Conservation (phyloP, 1,284 basidiomycete species). For the Leccinum griseonigrum region DNA sequence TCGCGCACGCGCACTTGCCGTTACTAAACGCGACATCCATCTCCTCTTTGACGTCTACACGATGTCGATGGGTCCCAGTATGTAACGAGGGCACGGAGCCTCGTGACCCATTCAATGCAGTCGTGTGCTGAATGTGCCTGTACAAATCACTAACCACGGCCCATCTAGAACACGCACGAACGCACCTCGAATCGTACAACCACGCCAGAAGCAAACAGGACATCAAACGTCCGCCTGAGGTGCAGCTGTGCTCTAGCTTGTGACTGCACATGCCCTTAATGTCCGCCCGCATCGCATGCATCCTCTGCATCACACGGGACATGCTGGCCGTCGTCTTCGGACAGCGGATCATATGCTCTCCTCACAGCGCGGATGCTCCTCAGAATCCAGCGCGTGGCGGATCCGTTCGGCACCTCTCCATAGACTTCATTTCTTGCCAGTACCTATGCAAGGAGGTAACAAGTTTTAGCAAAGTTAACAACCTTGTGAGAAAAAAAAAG, state of each 20-base stretch:
- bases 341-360: conserved; percentile 48
- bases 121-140: conserved; percentile 62
- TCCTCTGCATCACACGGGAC: conserved; percentile 47
- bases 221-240: conserved; percentile 76
- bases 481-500: conserved; percentile 28
- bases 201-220: conserved; percentile 66
- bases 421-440: conserved; percentile 33
- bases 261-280: conserved; percentile 46
- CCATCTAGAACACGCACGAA: conserved; percentile 10
- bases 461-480: not conserved
- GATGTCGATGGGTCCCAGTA: conserved; percentile 77
- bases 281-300: conserved; percentile 65
- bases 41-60: conserved; percentile 68
- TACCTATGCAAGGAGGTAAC: conserved; percentile 16
- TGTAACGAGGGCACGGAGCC: conserved; percentile 60
- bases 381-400: conserved; percentile 63
- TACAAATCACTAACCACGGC: conserved; percentile 2
- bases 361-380: conserved; percentile 62
- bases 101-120: conserved; percentile 77
- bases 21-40: conserved; percentile 66
- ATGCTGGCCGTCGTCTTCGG: conserved; percentile 19
- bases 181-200: conserved; percentile 74
- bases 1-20: conserved; percentile 46
- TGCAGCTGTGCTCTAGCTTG: conserved; percentile 49
- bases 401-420: conserved; percentile 66